Percentiles rank a stretch among this genome's conserved stretches.
Evolutionary conservation across 148 eudicot species (phyloP).

Genomic region (Diospyros kaki): DNA sequence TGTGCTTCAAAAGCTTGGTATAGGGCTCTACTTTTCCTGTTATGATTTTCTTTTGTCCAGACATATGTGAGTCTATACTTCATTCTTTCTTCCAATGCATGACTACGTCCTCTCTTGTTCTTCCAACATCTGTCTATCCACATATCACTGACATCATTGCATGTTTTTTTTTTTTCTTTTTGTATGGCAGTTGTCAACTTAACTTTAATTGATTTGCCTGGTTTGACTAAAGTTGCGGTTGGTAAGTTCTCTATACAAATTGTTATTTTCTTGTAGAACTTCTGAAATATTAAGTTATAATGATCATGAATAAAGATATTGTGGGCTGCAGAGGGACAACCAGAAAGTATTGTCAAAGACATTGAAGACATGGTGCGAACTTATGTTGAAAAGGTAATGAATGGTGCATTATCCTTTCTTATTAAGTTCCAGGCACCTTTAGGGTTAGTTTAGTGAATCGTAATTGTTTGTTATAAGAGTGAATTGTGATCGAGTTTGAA

Average conservation of each 20-base stretch:
- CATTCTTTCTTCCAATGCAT: not conserved
- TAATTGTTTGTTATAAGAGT: not conserved
- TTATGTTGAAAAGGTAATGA: constrained; percentile 65
- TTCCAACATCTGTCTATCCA: not conserved
- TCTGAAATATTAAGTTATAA: not conserved
- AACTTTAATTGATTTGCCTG: constrained; percentile 89
- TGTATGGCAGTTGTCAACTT: constrained; percentile 82
- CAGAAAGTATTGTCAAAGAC: constrained; percentile 65
- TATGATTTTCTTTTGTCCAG: not conserved
- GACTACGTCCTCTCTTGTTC: not conserved
- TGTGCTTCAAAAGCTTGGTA: not conserved
- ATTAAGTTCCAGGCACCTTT: constrained; percentile 1
- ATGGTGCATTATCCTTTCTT: not conserved
- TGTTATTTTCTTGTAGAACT: not conserved
- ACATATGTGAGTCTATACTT: not conserved
- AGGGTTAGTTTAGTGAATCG: not conserved
- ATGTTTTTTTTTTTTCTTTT: not conserved
- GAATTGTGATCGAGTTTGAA: not conserved
- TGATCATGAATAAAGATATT: constrained; percentile 1
- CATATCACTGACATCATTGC: constrained; percentile 7
- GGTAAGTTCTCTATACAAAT: constrained; percentile 46
- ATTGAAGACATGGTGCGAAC: constrained; percentile 79
- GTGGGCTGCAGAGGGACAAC: constrained; percentile 64
- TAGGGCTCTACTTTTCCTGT: not conserved
- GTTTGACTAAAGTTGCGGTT: constrained; percentile 95